These are phyloP conservation scores for Verticillium nonalfalfae DNA, from an alignment of 2,329 filamentous ascomycete species.

Conservation along the genomic window DNA sequence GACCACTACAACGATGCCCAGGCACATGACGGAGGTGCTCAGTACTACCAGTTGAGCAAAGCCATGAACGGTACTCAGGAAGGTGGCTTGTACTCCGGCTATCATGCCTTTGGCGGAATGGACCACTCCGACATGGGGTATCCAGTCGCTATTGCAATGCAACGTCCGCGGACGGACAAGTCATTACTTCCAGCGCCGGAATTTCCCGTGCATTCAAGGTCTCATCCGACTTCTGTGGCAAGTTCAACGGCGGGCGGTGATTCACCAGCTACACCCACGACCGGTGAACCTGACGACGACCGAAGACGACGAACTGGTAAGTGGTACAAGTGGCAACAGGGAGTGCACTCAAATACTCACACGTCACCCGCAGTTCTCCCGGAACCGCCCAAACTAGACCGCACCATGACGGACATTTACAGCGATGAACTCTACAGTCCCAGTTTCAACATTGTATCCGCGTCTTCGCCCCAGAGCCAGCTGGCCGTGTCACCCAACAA, in stretches of 20 bases:
- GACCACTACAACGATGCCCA: conserved; percentile 40
- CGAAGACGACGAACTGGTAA: conserved; percentile 33
- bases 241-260: conserved; percentile 50
- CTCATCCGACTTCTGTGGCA: conserved; percentile 50
- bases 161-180: conserved; percentile 30
- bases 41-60: conserved; percentile 43
- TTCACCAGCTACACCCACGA: conserved; percentile 51
- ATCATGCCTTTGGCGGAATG: conserved; percentile 29
- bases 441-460: conserved; percentile 50
- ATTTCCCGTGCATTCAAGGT: conserved; percentile 32
- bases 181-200: conserved; percentile 39
- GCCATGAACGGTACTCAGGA: conserved; percentile 22
- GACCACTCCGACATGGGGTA: conserved; percentile 31
- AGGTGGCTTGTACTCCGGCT: conserved; percentile 33
- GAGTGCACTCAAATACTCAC: conserved; percentile 19
- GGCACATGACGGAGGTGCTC: conserved; percentile 25
- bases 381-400: conserved; percentile 68
- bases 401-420: conserved; percentile 81
- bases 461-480: conserved; percentile 39
- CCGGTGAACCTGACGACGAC: conserved; percentile 40
- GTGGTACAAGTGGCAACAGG: neutral
- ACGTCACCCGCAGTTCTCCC: conserved; percentile 17
- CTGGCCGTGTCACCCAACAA: conserved; percentile 45
- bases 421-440: conserved; percentile 81
- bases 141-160: conserved; percentile 29